Conservation (phyloP, 2,329 filamentous ascomycete species). For the Passalora sequoiae region DNA sequence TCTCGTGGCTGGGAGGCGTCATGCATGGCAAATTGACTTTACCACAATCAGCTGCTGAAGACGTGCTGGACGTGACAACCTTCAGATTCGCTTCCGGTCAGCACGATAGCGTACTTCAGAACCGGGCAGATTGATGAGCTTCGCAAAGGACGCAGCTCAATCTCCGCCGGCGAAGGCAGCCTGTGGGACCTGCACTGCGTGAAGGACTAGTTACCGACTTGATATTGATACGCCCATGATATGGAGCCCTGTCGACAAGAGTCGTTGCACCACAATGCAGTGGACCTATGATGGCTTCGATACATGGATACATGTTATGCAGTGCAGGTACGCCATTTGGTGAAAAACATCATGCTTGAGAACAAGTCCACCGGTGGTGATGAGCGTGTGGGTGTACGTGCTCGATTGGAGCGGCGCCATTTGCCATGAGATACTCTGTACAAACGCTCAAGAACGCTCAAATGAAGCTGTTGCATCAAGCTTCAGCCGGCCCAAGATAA, state of each 20-base stretch:
- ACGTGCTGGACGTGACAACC: neutral
- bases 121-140: neutral
- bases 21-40: neutral
- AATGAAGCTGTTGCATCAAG: neutral
- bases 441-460: constrained; percentile 12
- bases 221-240: neutral
- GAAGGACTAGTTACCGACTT: neutral
- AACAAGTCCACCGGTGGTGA: no score
- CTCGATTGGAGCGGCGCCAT: constrained; percentile 6
- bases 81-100: constrained; percentile 1
- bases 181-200: neutral
- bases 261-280: no score
- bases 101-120: neutral
- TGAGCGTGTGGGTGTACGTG: constrained; percentile 7
- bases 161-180: neutral
- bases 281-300: neutral
- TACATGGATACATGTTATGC: constrained; percentile 3
- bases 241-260: neutral
- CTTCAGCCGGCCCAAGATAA: neutral
- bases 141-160: no score
- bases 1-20: constrained; percentile 5
- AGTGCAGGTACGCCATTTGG: constrained; percentile 6
- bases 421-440: constrained; percentile 19
- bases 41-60: neutral
- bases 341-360: neutral